These are phyloP conservation scores for Puccinia novopanici DNA, from an alignment of 1,284 basidiomycete genomes.

Conservation along the genomic window DNA sequence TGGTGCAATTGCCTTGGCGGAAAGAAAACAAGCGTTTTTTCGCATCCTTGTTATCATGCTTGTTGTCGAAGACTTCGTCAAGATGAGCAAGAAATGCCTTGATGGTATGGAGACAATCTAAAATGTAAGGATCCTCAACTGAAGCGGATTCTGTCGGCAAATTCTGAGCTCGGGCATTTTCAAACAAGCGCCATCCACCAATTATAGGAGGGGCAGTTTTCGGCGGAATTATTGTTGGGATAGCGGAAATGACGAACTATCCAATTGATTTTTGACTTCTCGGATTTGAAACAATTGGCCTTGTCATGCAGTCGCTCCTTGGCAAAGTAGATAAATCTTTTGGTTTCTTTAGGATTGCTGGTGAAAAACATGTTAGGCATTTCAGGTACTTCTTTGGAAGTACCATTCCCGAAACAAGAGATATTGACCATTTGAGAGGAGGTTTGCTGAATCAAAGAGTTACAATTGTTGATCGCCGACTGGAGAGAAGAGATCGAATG, in stretches of 20 bases:
- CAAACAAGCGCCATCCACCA: constrained; percentile 20
- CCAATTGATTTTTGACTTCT: constrained; percentile 20
- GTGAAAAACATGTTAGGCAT: not conserved
- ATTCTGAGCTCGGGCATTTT: constrained; percentile 15
- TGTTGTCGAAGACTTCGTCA: constrained; percentile 16
- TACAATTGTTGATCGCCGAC: not conserved
- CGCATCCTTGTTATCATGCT: not conserved
- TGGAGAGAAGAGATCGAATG: not conserved
- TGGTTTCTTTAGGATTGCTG: not conserved
- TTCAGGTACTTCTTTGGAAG: not conserved
- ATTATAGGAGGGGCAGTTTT: not conserved
- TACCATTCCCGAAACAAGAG: not conserved
- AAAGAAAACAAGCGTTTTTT: not conserved
- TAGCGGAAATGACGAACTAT: not conserved
- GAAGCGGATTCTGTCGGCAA: too few relatives aligned
- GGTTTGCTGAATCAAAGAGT: not conserved
- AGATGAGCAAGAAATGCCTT: not conserved
- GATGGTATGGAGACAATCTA: not conserved
- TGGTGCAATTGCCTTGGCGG: constrained; percentile 3
- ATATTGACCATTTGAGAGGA: too few relatives aligned
- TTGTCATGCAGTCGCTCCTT: not conserved
- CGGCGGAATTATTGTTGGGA: not conserved
- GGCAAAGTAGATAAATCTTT: constrained; percentile 4
- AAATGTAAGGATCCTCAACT: constrained; percentile 15
- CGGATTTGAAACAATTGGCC: not conserved